phyloP scores from a whole-genome alignment of 306 rosid genomes.

The Lathyrus sativus region DNA sequence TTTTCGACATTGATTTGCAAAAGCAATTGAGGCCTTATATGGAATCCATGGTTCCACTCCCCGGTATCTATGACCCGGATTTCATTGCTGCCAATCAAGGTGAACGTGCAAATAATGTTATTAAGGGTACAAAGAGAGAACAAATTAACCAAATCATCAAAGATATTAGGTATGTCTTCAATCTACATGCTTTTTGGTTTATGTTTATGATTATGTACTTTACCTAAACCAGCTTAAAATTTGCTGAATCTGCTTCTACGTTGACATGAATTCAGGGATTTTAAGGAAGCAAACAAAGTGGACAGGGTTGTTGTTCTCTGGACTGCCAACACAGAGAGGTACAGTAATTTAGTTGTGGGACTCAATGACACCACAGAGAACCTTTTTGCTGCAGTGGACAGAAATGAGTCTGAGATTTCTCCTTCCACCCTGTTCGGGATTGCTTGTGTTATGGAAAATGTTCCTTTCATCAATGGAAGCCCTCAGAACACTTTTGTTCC shows the following conservation, averaged over 20 bases:
- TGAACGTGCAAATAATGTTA: slow-evolving; percentile 80
- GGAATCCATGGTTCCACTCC: slow-evolving; percentile 98
- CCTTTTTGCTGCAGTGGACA: slow-evolving; percentile 79
- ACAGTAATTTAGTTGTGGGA: slow-evolving; percentile 80
- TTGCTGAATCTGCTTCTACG: background rate
- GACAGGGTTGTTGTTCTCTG: slow-evolving; percentile 92
- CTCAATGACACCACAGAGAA: slow-evolving; percentile 80
- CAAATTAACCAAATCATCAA: slow-evolving; percentile 77
- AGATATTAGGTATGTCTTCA: slow-evolving; percentile 64
- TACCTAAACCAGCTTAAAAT: slow-evolving; percentile 7
- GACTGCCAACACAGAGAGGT: slow-evolving; percentile 99
- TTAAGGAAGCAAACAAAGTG: slow-evolving; percentile 82
- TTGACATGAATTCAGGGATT: slow-evolving; percentile 59
- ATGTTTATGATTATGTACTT: background rate
- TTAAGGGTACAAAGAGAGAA: slow-evolving; percentile 87
- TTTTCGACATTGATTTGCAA: slow-evolving; percentile 93
- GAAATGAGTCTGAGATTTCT: slow-evolving; percentile 90
- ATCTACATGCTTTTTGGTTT: background rate
- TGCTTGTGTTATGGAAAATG: slow-evolving; percentile 80
- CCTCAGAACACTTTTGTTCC: slow-evolving; percentile 99
- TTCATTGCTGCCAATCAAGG: slow-evolving; percentile 98
- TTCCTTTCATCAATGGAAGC: slow-evolving; percentile 97
- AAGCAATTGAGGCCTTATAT: slow-evolving; percentile 94
- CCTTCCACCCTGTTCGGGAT: slow-evolving; percentile 90
- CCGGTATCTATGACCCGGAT: slow-evolving; percentile 89